These are phyloP conservation scores for Stephania cephalantha DNA, from an alignment of 164 flowering plant species.

Conservation along the genomic window DNA sequence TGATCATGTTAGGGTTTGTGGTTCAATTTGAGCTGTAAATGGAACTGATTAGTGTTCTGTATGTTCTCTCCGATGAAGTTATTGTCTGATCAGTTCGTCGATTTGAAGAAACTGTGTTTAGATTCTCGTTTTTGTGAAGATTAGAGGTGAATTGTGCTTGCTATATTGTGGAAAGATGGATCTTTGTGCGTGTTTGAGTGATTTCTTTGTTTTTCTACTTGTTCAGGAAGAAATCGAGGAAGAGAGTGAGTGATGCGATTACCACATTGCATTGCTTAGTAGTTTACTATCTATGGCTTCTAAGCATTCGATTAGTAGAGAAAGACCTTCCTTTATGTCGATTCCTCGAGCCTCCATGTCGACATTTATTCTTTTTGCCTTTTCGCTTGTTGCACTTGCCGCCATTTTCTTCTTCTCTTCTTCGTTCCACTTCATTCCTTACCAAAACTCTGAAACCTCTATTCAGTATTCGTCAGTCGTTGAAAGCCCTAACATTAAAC, in stretches of 20 bases:
- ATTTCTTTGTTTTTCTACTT: neutral
- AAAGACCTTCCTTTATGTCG: conserved; percentile 4
- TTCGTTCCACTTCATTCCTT: conserved; percentile 2
- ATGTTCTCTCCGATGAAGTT: neutral
- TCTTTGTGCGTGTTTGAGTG: neutral
- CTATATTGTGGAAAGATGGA: neutral
- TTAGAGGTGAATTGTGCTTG: neutral
- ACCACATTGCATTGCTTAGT: neutral
- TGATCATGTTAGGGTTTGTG: neutral
- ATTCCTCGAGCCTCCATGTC: neutral
- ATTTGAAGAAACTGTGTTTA: neutral
- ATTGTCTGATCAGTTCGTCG: neutral
- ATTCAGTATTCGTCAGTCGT: neutral
- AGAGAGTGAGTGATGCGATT: neutral
- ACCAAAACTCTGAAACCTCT: conserved; percentile 1
- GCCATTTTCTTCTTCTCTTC: conserved; percentile 13
- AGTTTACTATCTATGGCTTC: conserved; percentile 6
- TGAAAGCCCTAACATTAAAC: conserved; percentile 17
- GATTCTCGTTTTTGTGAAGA: neutral
- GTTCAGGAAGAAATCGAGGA: neutral
- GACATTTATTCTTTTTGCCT: neutral
- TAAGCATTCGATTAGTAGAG: conserved; percentile 1
- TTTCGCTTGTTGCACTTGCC: conserved; percentile 7
- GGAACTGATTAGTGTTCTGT: neutral
- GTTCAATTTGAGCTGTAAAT: neutral